Conservation (phyloP, 345 rosid genomes). For the Pseudoturritis turrita region DNA sequence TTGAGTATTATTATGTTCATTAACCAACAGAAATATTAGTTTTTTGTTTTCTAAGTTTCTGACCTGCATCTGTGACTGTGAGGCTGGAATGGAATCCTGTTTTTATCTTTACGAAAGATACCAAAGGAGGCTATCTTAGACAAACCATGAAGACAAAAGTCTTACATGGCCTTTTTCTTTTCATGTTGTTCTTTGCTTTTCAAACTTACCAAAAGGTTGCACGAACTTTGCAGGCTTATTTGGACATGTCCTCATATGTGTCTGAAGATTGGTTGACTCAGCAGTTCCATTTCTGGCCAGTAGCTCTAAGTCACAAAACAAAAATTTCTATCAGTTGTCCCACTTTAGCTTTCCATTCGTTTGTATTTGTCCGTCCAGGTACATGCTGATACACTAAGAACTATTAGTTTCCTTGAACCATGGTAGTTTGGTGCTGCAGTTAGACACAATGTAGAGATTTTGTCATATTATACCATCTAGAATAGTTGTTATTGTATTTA, state of each 20-base stretch:
- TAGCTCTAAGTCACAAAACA: constrained; percentile 28
- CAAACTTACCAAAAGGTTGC: constrained; percentile 22
- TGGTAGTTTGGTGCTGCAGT: constrained; percentile 18
- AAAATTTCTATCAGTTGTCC: constrained; percentile 21
- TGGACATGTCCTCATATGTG: constrained; percentile 30
- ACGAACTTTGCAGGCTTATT: constrained; percentile 39
- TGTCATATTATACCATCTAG: not conserved
- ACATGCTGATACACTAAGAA: constrained; percentile 22
- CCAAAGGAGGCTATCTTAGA: too few relatives aligned
- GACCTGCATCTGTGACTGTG: not conserved
- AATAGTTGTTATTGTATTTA: not conserved
- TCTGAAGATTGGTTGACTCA: constrained; percentile 29
- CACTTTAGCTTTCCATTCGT: constrained; percentile 26
- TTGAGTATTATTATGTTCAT: constrained; percentile 4
- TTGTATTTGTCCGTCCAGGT: constrained; percentile 24
- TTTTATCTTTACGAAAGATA: too few relatives aligned
- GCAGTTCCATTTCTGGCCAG: constrained; percentile 29
- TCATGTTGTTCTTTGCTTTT: not conserved
- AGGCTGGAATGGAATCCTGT: not conserved
- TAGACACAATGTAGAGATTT: constrained; percentile 13
- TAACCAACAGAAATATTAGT: not conserved
- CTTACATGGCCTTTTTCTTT: not conserved
- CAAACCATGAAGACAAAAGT: not conserved
- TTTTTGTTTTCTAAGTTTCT: not conserved
- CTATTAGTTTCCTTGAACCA: constrained; percentile 19